A percentile compares a stretch with the other conserved stretches of the same genome.
Conservation (phyloP, 306 rosid species). For the Carpinus viminea region DNA sequence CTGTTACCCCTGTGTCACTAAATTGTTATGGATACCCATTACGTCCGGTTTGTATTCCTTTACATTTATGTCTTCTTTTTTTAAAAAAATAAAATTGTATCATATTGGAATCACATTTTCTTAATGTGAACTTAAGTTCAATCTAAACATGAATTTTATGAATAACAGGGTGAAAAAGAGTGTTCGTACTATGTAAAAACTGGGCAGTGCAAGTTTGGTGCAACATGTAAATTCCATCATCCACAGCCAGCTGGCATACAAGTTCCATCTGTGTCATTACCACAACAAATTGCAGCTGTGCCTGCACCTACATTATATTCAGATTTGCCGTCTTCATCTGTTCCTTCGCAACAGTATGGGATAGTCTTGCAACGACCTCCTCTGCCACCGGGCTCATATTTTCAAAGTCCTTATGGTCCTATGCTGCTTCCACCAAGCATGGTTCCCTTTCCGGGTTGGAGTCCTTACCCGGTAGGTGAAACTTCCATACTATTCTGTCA, state of each 20-base stretch:
- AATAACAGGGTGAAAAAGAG: conserved; percentile 88
- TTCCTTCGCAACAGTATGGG: conserved; percentile 77
- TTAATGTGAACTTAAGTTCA: conserved; percentile 8
- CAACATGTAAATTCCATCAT: conserved; percentile 92
- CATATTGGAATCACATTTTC: conserved; percentile 19
- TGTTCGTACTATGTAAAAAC: conserved; percentile 95
- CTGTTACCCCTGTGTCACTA: conserved; percentile 45
- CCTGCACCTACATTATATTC: conserved; percentile 61
- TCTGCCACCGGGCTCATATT: conserved; percentile 67
- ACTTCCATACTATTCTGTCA: conserved; percentile 25
- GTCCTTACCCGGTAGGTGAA: conserved; percentile 71
- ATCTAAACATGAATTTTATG: conserved; percentile 24
- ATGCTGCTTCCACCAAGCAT: conserved; percentile 75
- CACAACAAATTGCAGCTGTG: conserved; percentile 55
- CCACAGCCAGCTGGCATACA: conserved; percentile 76
- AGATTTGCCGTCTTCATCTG: conserved; percentile 70
- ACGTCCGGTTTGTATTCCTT: conserved; percentile 52
- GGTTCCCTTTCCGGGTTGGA: conserved; percentile 78
- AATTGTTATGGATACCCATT: conserved; percentile 70
- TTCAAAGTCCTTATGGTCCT: conserved; percentile 79
- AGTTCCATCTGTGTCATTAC: conserved; percentile 55
- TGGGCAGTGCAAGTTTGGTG: conserved; percentile 93
- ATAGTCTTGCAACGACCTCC: conserved; percentile 80
- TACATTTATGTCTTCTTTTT: conserved; percentile 21
- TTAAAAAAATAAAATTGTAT: not conserved